Conservation (phyloP, 176 grass and related monocot genomes). For the Sorghum bicolor region DNA sequence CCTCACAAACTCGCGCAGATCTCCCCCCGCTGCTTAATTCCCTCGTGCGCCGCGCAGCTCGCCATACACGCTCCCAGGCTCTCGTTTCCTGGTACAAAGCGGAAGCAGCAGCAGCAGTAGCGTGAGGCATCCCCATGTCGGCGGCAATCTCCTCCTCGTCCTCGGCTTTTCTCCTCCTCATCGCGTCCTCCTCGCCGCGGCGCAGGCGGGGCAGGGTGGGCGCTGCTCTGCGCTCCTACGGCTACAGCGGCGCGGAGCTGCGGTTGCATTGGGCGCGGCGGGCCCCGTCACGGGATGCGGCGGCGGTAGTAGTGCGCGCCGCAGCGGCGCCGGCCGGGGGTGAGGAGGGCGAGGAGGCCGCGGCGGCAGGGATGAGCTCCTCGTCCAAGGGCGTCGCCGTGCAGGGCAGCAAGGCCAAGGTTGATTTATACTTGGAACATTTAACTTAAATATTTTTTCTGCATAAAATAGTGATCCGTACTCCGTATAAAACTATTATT, state of each 20-base stretch:
- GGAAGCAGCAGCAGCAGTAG: background rate
- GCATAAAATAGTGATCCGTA: background rate
- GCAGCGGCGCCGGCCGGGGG: background rate
- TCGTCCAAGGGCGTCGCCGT: background rate
- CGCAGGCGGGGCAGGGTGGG: slow-evolving; percentile 20
- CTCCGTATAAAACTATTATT: background rate
- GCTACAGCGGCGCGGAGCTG: background rate
- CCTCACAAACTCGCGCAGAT: slow-evolving; percentile 29
- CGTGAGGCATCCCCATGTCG: slow-evolving; percentile 19
- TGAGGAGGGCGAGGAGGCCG: background rate
- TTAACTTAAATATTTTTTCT: too few relatives aligned
- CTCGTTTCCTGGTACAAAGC: background rate
- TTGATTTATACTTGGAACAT: background rate
- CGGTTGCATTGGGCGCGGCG: slow-evolving; percentile 29
- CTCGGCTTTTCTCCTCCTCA: slow-evolving; percentile 22
- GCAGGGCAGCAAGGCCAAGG: slow-evolving; percentile 27
- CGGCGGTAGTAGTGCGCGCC: slow-evolving; percentile 2
- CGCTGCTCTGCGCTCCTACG: slow-evolving; percentile 7
- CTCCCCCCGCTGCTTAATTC: slow-evolving; percentile 10
- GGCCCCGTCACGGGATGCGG: background rate
- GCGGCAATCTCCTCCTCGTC: slow-evolving; percentile 33
- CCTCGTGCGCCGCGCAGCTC: slow-evolving; percentile 32
- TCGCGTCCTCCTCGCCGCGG: slow-evolving; percentile 16
- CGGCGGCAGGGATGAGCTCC: background rate
- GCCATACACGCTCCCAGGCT: background rate